Conservation (phyloP, 192 early-diverging fungal genomes). For the Coemansia sp. region DNA sequence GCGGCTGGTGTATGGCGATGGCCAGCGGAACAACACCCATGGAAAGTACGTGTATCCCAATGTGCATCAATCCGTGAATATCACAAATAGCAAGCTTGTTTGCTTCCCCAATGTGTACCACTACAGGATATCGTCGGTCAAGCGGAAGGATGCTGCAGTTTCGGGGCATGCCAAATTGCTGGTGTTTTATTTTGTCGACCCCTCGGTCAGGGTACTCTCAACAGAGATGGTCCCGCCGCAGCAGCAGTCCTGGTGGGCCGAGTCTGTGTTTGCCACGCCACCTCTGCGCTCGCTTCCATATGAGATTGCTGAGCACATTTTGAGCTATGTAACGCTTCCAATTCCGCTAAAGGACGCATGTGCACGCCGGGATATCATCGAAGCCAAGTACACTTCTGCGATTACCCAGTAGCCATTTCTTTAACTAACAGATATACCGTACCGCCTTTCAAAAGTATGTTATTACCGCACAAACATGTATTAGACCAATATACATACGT, state of each 20-base stretch:
- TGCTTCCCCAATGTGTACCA: not conserved
- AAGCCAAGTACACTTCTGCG: not conserved
- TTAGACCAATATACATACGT: no score
- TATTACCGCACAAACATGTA: no score
- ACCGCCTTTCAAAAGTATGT: not conserved
- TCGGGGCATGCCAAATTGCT: not conserved
- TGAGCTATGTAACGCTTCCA: not conserved
- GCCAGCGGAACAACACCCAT: not conserved
- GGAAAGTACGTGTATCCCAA: not conserved
- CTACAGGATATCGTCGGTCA: not conserved
- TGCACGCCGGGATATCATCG: not conserved
- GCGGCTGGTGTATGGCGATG: not conserved
- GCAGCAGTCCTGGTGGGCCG: not conserved
- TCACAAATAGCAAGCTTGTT: not conserved
- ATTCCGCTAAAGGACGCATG: not conserved
- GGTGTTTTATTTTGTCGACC: not conserved
- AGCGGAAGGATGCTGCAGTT: not conserved
- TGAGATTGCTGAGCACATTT: not conserved
- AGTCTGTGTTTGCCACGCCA: not conserved
- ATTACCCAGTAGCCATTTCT: not conserved
- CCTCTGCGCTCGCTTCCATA: not conserved
- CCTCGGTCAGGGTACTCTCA: not conserved
- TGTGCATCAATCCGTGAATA: not conserved
- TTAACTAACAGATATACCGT: not conserved
- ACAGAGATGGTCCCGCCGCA: not conserved